A percentile compares a stretch with the other conserved stretches of the same genome.
phyloP scores from a whole-genome alignment of 768 basidiomycete genomes.

The Tylopilus plumbeoviolaceoides region DNA sequence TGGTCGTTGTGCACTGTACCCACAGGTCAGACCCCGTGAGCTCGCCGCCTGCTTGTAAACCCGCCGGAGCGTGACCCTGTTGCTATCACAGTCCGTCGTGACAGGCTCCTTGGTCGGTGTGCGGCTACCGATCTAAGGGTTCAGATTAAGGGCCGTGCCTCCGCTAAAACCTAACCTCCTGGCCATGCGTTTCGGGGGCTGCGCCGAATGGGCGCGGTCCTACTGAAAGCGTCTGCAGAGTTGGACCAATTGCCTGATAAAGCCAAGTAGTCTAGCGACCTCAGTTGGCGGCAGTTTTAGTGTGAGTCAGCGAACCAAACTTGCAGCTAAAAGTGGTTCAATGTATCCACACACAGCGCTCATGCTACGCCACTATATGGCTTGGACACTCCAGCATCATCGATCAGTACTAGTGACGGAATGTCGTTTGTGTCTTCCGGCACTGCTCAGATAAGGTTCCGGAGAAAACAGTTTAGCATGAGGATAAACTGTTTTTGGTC shows the following conservation, averaged over 20 bases:
- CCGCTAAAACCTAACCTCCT: neutral
- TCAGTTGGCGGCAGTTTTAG: slow-evolving; percentile 1
- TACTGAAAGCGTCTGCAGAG: neutral
- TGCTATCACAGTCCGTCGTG: neutral
- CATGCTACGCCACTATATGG: neutral
- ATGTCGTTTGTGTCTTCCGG: neutral
- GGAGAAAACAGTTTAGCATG: neutral
- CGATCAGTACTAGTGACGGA: neutral
- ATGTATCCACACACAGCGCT: neutral
- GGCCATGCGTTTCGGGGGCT: neutral
- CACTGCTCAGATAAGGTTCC: neutral
- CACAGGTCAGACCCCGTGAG: neutral
- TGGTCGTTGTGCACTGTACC: neutral
- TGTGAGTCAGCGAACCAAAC: neutral
- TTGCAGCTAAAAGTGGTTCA: neutral
- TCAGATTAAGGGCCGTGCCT: neutral
- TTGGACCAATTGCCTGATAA: neutral
- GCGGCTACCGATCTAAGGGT: neutral
- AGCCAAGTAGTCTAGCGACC: neutral
- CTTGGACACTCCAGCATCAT: neutral
- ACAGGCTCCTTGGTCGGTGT: too few species aligned
- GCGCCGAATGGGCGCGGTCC: neutral
- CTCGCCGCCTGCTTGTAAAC: neutral
- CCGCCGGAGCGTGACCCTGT: neutral
- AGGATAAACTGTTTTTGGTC: neutral